Evolutionary conservation across 2,329 filamentous ascomycete species (phyloP), one percentile per base, ranked within the genome.

Genomic region (Colletotrichum melonis): DNA sequence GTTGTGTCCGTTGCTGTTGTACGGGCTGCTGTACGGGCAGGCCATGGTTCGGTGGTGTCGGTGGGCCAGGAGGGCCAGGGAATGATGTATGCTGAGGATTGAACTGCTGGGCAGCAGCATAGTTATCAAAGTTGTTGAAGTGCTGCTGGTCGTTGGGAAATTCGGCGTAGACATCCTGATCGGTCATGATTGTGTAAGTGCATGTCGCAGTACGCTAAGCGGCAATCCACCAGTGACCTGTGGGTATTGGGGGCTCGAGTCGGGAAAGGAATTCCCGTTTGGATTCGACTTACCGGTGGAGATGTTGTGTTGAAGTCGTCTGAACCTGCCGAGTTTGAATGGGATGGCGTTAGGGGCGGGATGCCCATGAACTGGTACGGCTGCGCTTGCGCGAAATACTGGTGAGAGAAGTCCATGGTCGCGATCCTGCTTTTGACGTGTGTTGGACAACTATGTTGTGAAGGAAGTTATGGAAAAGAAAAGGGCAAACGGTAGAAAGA

Each of bases 241-340:
- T 78, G 73, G 77, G 77, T 71, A 78, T 78, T 74, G 73, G 73
- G 73, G 72, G 72, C 65, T 63, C 52, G 77, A 75, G 67, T 75
- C 30, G 63, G 62, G 64, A 62, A 64, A 60, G 60, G 60, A 73
- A 62, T 38, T 59, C 56, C 42, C 38, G 28, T 54, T 60, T 68
- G 58, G 63, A 72, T 22, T 62, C 69, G 71, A 87, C 87, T 82
- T 82, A 90, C 88, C 79, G 88, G 86, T 77, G 88, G 86, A 76
- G 88, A 90, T 66, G 87, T 87, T 71, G 83, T 86, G 78, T 82
- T 85, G 81, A 87, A 90, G 67, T 90, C 88, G 69, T 90, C 88
- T 49, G 88, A 89, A 32, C 83, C 82, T 57, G 86, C 86, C 68
- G 88, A 88, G 77, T 88, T 88, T 70, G 88, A 87, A 79, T 88